These are phyloP conservation scores for Emericellopsis atlantica DNA, from an alignment of 2,329 filamentous ascomycete genomes.

Conservation along the genomic window DNA sequence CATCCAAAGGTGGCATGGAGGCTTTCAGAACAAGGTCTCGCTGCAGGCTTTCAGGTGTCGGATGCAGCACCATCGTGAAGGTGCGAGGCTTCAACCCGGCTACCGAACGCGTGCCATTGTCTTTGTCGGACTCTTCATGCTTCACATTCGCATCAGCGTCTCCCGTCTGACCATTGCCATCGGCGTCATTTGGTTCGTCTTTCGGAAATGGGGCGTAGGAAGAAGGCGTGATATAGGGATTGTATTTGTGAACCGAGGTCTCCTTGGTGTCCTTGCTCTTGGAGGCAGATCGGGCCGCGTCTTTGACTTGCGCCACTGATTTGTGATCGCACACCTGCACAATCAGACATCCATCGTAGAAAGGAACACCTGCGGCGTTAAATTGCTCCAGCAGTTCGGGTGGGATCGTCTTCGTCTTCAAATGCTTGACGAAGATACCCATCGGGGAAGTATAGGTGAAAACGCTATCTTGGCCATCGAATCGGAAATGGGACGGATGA, in stretches of 20 bases:
- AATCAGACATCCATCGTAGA: slow-evolving; percentile 92
- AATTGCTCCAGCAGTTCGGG: slow-evolving; percentile 82
- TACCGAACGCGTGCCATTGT: slow-evolving; percentile 12
- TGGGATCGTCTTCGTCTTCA: slow-evolving; percentile 65
- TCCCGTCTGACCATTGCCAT: slow-evolving; percentile 1
- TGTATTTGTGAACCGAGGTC: slow-evolving; percentile 88
- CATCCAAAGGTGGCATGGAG: slow-evolving; percentile 40
- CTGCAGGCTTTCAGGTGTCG: slow-evolving; percentile 64
- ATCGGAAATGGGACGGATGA: slow-evolving; percentile 74
- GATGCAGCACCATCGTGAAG: slow-evolving; percentile 71
- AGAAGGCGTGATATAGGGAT: slow-evolving; percentile 80
- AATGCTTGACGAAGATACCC: slow-evolving; percentile 66
- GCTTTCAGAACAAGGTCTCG: slow-evolving; percentile 67
- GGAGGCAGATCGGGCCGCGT: slow-evolving; percentile 24
- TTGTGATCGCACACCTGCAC: slow-evolving; percentile 89
- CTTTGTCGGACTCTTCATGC: slow-evolving; percentile 17
- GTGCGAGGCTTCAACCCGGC: slow-evolving; percentile 43
- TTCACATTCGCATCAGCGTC: slow-evolving; percentile 20
- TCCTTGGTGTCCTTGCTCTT: slow-evolving; percentile 50
- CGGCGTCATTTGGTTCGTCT: slow-evolving; percentile 21
- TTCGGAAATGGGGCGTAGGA: slow-evolving; percentile 67
- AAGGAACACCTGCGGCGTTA: slow-evolving; percentile 55
- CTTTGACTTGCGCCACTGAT: slow-evolving; percentile 48
- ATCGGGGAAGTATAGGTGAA: slow-evolving; percentile 91
- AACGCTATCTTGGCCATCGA: slow-evolving; percentile 87